phyloP scores from a whole-genome alignment of 176 grass and related monocot species.

The Oryza rufipogon region DNA sequence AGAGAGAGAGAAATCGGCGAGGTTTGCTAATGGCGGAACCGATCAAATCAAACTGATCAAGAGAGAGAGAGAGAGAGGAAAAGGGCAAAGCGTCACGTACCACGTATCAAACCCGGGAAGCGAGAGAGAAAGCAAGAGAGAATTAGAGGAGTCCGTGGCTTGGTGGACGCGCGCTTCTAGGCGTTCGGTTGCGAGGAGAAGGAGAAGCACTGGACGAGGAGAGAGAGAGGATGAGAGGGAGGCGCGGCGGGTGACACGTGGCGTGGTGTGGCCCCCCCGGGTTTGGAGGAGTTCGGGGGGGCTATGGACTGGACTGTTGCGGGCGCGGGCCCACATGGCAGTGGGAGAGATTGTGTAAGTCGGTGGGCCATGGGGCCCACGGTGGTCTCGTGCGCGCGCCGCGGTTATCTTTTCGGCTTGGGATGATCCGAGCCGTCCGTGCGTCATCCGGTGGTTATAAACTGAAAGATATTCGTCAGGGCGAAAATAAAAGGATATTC shows the following conservation, averaged over 20 bases:
- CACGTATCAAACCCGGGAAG: constrained; percentile 3
- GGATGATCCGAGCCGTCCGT: neutral
- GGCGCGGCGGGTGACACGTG: constrained; percentile 18
- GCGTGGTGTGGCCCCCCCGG: neutral
- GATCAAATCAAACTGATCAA: constrained; percentile 22
- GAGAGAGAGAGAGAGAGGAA: constrained; percentile 8
- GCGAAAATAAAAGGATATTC: neutral
- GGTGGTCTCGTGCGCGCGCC: neutral
- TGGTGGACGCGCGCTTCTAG: neutral
- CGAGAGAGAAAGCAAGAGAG: neutral
- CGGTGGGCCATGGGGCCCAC: too few relatives aligned
- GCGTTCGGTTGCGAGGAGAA: neutral
- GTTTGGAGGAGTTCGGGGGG: neutral
- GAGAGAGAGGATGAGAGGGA: constrained; percentile 17
- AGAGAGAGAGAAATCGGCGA: neutral
- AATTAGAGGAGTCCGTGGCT: neutral
- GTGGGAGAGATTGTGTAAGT: neutral
- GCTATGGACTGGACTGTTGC: neutral
- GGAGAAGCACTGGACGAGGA: neutral
- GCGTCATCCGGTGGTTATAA: neutral
- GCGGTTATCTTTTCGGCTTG: neutral
- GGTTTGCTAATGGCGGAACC: constrained; percentile 6
- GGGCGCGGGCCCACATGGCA: too few relatives aligned
- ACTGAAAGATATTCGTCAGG: too few relatives aligned
- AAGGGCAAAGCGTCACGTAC: neutral